phyloP scores from a whole-genome alignment of 2,329 filamentous ascomycete genomes.

The Aspergillus sp. region DNA sequence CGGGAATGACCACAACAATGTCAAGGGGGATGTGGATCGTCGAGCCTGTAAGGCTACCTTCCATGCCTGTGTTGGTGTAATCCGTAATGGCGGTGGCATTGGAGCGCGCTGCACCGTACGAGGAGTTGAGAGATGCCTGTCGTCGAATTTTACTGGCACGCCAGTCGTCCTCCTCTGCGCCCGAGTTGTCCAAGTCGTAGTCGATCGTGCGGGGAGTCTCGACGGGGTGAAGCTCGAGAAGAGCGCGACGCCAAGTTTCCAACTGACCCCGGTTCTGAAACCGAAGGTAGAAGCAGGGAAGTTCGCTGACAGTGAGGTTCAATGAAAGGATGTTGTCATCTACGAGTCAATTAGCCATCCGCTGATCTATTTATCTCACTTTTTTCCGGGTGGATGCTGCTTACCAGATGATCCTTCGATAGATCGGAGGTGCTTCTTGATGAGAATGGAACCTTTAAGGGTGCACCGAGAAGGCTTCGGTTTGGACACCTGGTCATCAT shows the following conservation, averaged over 20 bases:
- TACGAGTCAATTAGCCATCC: conserved; percentile 6
- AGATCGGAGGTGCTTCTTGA: conserved; percentile 94
- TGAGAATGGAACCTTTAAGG: conserved; percentile 92
- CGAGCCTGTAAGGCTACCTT: conserved; percentile 47
- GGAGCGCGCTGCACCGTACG: conserved; percentile 73
- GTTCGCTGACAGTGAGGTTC: conserved; percentile 80
- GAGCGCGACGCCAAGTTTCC: conserved; percentile 80
- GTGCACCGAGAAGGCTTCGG: conserved; percentile 70
- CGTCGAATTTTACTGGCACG: conserved; percentile 54
- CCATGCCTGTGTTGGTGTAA: conserved; percentile 63
- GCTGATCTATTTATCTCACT: not conserved
- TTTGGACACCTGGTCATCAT: conserved; percentile 50
- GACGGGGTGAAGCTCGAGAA: conserved; percentile 71
- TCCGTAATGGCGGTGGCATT: conserved; percentile 84
- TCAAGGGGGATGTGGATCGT: conserved; percentile 87
- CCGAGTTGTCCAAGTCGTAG: conserved; percentile 70
- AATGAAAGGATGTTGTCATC: conserved; percentile 83
- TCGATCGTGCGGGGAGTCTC: conserved; percentile 62
- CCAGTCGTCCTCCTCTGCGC: conserved; percentile 83
- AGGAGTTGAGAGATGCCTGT: conserved; percentile 73
- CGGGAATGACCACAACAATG: conserved; percentile 90
- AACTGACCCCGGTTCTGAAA: conserved; percentile 74
- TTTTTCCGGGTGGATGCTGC: not conserved
- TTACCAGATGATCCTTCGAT: conserved; percentile 57
- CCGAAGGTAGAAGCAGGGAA: conserved; percentile 87